These are phyloP conservation scores for Coelastrella sp. DNA, from an alignment of 139 green algal species.

Conservation along the genomic window DNA sequence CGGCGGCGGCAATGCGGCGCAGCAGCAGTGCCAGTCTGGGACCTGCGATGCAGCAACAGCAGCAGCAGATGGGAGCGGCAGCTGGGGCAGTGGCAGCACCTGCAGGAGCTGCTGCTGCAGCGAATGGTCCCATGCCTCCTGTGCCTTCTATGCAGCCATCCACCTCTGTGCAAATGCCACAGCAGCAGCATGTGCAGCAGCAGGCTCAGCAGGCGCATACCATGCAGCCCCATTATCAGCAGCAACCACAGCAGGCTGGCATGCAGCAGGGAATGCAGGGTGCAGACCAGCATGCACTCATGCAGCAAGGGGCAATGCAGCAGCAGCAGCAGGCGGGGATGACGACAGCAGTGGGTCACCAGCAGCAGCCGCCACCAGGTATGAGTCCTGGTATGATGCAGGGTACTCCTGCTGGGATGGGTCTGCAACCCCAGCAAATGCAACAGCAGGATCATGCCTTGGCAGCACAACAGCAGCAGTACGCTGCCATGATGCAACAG, in stretches of 20 bases:
- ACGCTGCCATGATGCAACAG: slow-evolving; percentile 20
- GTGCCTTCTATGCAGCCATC: not conserved
- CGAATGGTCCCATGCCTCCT: not conserved
- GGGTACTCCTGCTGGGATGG: not conserved
- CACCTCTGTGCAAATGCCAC: not conserved
- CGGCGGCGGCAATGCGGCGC: not conserved
- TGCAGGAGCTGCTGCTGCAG: not conserved
- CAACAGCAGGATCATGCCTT: slow-evolving; percentile 8
- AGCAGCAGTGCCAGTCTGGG: slow-evolving; percentile 8
- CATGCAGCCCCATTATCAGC: slow-evolving; percentile 6
- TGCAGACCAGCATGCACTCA: slow-evolving; percentile 5
- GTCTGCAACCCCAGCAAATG: not conserved
- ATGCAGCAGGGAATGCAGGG: not conserved
- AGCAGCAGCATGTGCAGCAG: slow-evolving; percentile 2
- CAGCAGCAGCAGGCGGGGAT: slow-evolving; percentile 29
- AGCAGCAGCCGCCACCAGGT: slow-evolving; percentile 18
- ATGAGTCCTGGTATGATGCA: not conserved
- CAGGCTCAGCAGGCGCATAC: slow-evolving; percentile 19
- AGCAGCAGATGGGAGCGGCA: not conserved
- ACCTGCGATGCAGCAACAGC: not conserved
- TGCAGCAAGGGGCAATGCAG: slow-evolving; percentile 19
- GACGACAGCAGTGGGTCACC: not conserved
- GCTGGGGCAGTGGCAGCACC: not conserved
- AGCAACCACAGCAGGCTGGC: slow-evolving; percentile 15
- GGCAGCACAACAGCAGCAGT: slow-evolving; percentile 34